Evolutionary conservation across 192 early-diverging fungal genomes (phyloP).

Genomic region (Rhizoclosmatium sp.): DNA sequence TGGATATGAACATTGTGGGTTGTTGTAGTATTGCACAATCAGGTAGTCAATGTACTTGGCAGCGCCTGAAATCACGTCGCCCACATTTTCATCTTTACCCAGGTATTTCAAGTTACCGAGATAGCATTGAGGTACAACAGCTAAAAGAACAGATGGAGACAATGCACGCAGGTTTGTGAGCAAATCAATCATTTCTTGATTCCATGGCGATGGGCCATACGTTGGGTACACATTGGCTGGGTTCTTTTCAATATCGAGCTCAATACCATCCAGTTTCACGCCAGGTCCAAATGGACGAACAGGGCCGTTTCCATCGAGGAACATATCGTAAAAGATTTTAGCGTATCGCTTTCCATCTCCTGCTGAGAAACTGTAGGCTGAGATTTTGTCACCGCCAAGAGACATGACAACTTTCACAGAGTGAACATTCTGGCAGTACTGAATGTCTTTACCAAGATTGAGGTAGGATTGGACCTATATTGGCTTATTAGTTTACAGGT

Average conservation of each 20-base stretch:
- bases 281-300: slow-evolving; percentile 22
- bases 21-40: slow-evolving; percentile 12
- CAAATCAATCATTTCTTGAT: slow-evolving; percentile 12
- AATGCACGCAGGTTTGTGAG: not conserved
- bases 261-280: slow-evolving; percentile 27
- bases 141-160: slow-evolving; percentile 13
- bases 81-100: slow-evolving; percentile 22
- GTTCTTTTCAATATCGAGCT: slow-evolving; percentile 29
- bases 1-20: slow-evolving; percentile 27
- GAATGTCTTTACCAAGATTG: slow-evolving; percentile 3
- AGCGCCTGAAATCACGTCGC: slow-evolving; percentile 13
- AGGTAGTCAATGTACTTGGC: not conserved
- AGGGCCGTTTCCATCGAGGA: slow-evolving; percentile 20
- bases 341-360: slow-evolving; percentile 28
- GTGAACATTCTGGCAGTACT: slow-evolving; percentile 11
- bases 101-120: not conserved
- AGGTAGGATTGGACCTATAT: too few species aligned
- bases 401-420: slow-evolving; percentile 20
- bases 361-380: slow-evolving; percentile 6
- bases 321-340: slow-evolving; percentile 27
- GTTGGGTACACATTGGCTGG: slow-evolving; percentile 1
- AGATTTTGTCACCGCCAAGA: slow-evolving; percentile 29
- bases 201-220: not conserved
- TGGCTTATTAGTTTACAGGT: too few species aligned
- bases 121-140: slow-evolving; percentile 22